Conservation (phyloP, 2,329 filamentous ascomycete species). For the Thermothelomyces thermophilus region DNA sequence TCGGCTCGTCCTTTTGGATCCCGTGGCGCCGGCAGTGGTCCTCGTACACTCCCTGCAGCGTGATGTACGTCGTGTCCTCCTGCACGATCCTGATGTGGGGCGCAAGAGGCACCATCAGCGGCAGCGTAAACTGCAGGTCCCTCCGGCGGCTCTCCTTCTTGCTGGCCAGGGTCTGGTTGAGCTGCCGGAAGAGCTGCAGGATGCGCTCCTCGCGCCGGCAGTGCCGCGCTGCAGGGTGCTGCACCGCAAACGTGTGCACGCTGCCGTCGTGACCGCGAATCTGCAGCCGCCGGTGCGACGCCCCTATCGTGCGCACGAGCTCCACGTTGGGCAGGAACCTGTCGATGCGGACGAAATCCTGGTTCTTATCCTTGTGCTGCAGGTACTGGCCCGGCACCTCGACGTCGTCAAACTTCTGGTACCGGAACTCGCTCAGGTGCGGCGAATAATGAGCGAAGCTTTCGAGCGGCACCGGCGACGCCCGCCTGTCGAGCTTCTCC, state of each 20-base stretch:
- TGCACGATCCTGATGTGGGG: slow-evolving; percentile 93
- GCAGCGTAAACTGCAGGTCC: slow-evolving; percentile 92
- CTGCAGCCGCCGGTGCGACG: slow-evolving; percentile 86
- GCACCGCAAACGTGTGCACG: slow-evolving; percentile 91
- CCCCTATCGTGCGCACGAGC: slow-evolving; percentile 80
- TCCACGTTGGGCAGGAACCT: slow-evolving; percentile 94
- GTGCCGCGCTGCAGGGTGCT: slow-evolving; percentile 88
- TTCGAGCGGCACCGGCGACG: slow-evolving; percentile 69
- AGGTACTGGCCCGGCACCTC: slow-evolving; percentile 96
- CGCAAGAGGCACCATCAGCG: slow-evolving; percentile 89
- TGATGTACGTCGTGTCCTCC: slow-evolving; percentile 91
- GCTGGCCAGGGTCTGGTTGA: slow-evolving; percentile 85
- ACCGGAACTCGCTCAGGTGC: slow-evolving; percentile 91
- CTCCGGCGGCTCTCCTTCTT: slow-evolving; percentile 92
- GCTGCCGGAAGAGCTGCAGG: slow-evolving; percentile 90
- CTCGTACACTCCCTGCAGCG: slow-evolving; percentile 90
- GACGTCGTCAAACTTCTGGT: slow-evolving; percentile 97
- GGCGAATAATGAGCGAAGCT: slow-evolving; percentile 60
- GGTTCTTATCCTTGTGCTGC: slow-evolving; percentile 97
- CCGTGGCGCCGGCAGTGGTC: slow-evolving; percentile 85
- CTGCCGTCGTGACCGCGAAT: slow-evolving; percentile 97
- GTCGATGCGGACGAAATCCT: slow-evolving; percentile 96
- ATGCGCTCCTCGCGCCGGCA: slow-evolving; percentile 93
- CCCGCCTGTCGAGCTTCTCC: slow-evolving; percentile 85
- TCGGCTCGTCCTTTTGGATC: slow-evolving; percentile 89